Evolutionary conservation across 192 early-diverging fungal species (phyloP).

Genomic region (Coemansia biformis): DNA sequence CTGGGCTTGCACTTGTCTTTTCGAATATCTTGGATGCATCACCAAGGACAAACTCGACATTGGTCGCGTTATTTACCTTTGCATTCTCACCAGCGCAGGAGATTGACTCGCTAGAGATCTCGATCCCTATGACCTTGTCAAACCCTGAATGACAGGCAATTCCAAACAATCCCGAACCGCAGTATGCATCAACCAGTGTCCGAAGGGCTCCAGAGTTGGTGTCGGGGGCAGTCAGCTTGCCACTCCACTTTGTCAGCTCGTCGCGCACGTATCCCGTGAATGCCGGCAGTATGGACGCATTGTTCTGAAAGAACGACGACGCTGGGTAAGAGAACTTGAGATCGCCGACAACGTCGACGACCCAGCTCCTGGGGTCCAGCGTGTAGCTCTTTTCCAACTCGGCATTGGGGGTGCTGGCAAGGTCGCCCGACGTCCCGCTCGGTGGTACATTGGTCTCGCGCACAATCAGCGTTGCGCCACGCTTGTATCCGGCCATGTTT

Average conservation of each 20-base stretch:
- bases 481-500: constrained; percentile 53
- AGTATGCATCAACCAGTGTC: constrained; percentile 66
- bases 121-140: constrained; percentile 61
- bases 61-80: constrained; percentile 51
- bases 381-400: constrained; percentile 50
- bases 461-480: constrained; percentile 55
- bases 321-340: constrained; percentile 59
- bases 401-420: constrained; percentile 15
- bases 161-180: constrained; percentile 68
- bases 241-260: no score
- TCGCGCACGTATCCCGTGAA: constrained; percentile 59
- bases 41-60: constrained; percentile 56
- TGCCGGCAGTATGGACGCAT: constrained; percentile 59
- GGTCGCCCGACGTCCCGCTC: constrained; percentile 8
- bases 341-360: constrained; percentile 54
- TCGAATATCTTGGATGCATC: constrained; percentile 59
- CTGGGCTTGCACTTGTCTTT: constrained; percentile 47
- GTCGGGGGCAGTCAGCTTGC: no score
- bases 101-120: constrained; percentile 59
- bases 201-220: constrained; percentile 38
- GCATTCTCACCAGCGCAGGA: constrained; percentile 62
- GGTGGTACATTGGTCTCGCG: constrained; percentile 53
- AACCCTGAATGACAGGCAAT: constrained; percentile 58
- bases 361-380: constrained; percentile 53
- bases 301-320: constrained; percentile 67